phyloP scores from a whole-genome alignment of 176 grass and related monocot species.

The Musa troglodytarum region DNA sequence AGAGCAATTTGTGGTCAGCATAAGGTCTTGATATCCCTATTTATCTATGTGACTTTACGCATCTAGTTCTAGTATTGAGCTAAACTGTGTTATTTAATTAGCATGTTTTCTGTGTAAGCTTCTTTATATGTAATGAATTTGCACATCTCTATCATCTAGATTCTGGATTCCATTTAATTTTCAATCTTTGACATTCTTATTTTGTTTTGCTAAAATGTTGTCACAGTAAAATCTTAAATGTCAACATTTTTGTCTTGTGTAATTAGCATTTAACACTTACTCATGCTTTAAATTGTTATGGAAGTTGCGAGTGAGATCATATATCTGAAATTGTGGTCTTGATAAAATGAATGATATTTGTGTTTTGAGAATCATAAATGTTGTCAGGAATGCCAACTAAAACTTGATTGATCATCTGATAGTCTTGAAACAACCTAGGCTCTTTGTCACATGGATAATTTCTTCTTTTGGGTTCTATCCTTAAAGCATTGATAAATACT shows the following conservation, averaged over 20 bases:
- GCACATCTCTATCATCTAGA: too few species aligned
- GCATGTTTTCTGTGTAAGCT: background rate
- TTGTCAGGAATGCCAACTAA: background rate
- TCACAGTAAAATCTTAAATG: too few species aligned
- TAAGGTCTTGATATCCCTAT: constrained; percentile 50
- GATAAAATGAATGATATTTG: background rate
- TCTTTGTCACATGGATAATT: background rate
- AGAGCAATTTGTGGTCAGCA: constrained; percentile 44
- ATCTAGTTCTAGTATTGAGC: background rate
- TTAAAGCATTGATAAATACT: background rate
- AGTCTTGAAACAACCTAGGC: background rate
- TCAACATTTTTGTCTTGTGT: too few species aligned
- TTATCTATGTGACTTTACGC: background rate
- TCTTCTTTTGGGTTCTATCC: background rate
- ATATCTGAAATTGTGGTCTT: background rate
- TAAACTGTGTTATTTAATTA: background rate
- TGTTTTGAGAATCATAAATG: background rate
- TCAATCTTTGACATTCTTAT: too few species aligned
- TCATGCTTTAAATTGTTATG: background rate
- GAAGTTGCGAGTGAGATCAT: background rate
- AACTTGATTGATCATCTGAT: background rate
- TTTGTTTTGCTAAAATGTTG: too few species aligned
- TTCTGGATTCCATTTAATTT: too few species aligned
- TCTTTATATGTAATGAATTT: too few species aligned
- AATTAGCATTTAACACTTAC: too few species aligned